Base-by-base conservation (phyloP, 1,139 yeast genomes). In the Meyerozyma elateridarum region DNA sequence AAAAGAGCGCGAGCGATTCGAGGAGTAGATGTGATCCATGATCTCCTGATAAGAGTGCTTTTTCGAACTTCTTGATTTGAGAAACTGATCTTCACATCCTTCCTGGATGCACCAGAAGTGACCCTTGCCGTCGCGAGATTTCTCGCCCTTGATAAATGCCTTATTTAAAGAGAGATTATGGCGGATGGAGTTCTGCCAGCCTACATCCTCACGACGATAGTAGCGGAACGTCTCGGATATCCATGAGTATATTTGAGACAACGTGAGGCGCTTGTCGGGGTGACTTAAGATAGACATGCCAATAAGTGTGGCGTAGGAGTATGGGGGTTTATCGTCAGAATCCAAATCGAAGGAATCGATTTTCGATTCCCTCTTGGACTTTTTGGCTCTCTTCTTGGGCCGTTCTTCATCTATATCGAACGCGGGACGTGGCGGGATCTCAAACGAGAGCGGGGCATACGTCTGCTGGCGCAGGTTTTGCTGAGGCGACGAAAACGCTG, bases 111-210 rank as follows among this genome's bases (percentile, higher is more conserved):
- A 79, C 98, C 98, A 93, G 57, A 83, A 91, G 60, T 89, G 95
- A 20, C 98, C 98, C 61, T 91, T 91, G 5, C 97, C 97, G 56
- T 85, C 95, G 46, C 85, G 83, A 11, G 96, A 89, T 52, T 91
- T 83, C 44, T 85, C 95, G 22, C 94, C 87, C 59, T 91, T 91
- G 35, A 82, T 73, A 48, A 87, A 87, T 1, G 95, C 95, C 53
- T 85, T 87, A 59, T 85, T 87, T 44, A 87, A 65, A 16, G 93
- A 82, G 35, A 87, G 63, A 45, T 87, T 84, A 56, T 85, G 95
- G 38, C 95, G 79, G 42, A 85, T 85, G 18, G 94, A 84, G 55
- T 85, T 85, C 52, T 85, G 95, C 96, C 96, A 85, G 18, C 97
- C 96, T 11, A 88, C 85, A 46, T 88, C 95, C 40, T 85, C 85